Evolutionary conservation across 768 basidiomycete species (phyloP), one percentile per base, ranked within the genome.

Genomic region (Trametes villosa): DNA sequence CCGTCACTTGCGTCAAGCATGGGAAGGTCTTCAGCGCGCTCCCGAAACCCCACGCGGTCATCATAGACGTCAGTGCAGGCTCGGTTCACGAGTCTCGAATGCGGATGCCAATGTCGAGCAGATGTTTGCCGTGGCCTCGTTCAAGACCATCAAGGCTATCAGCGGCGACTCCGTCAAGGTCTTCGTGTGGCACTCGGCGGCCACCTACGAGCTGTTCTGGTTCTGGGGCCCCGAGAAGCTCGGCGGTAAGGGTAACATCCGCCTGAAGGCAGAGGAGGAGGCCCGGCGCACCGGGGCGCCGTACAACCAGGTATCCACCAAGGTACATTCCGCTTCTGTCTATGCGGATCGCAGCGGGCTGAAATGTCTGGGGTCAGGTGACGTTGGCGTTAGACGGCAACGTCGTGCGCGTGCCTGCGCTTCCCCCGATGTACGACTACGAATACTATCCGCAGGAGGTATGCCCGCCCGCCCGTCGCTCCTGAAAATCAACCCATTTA

Each of bases 371-470:
- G n/a, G 24, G 22, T 15, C 29, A 64, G 55, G 24, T 65, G 17
- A 44, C 33, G 7, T 62, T 48, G 5, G 6, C 17, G 1, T 18
- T 24, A 4, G 40, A 45, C 1, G 68, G 60, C 20, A 38, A 54
- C 1, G 26, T 71, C 18, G 33, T 67, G 4, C 36, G 51, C 5
- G 27, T 57, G 3, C 67, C 68, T 1, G 70, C 67, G 1, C 20
- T 71, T 26, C 68, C 70, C 24, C 57, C 64, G 6, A 66, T 70
- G 57, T 67, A 68, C 26, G 62, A 65, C 40, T 62, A 68, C 29
- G 69, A 70, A 41, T 46, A 57, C 22, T 29, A 48, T 24, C 65
- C 68, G 9, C 70, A 69, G 42, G 36, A 58, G 11, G 68, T 67
- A 40, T 42, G 59, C 58, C 24, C 26, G 36, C 31, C 18, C 40